A percentile compares a stretch with the other conserved stretches of the same genome.
Evolutionary conservation across 2,329 filamentous ascomycete genomes (phyloP).

Genomic region (Nemania sp.): DNA sequence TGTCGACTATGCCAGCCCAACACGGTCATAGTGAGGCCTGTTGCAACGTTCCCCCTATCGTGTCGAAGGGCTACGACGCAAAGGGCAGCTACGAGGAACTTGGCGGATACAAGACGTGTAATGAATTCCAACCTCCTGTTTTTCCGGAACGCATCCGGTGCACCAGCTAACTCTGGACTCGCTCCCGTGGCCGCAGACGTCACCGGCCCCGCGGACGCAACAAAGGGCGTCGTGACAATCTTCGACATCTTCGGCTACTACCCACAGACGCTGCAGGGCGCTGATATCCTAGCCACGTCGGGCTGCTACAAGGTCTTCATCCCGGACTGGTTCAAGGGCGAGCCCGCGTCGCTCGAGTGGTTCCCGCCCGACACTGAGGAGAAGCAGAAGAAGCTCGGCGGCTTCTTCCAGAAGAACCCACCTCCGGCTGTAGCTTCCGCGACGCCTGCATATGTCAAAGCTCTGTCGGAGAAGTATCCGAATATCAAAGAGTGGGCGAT

Average conservation of each 20-base stretch:
- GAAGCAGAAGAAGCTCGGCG: slow-evolving; percentile 60
- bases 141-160: not conserved
- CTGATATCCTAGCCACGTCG: slow-evolving; percentile 64
- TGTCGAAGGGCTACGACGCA: slow-evolving; percentile 56
- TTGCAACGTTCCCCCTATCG: slow-evolving; percentile 62
- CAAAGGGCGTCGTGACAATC: slow-evolving; percentile 64
- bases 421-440: slow-evolving; percentile 52
- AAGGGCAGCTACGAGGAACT: slow-evolving; percentile 62
- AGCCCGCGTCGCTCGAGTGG: slow-evolving; percentile 60
- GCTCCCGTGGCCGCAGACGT: slow-evolving; percentile 50
- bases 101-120: slow-evolving; percentile 58
- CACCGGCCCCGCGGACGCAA: slow-evolving; percentile 50
- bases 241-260: slow-evolving; percentile 75
- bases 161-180: not conserved
- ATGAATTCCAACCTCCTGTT: slow-evolving; percentile 18
- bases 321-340: slow-evolving; percentile 86
- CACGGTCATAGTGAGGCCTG: slow-evolving; percentile 59
- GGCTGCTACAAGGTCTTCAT: slow-evolving; percentile 81
- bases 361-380: slow-evolving; percentile 67
- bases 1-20: slow-evolving; percentile 56
- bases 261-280: slow-evolving; percentile 70
- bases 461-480: slow-evolving; percentile 55
- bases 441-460: slow-evolving; percentile 59
- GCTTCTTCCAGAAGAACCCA: slow-evolving; percentile 59
- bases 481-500: slow-evolving; percentile 62